Base-by-base conservation (phyloP, 352 stramenopile species). In the Phytophthora pistaciae region DNA sequence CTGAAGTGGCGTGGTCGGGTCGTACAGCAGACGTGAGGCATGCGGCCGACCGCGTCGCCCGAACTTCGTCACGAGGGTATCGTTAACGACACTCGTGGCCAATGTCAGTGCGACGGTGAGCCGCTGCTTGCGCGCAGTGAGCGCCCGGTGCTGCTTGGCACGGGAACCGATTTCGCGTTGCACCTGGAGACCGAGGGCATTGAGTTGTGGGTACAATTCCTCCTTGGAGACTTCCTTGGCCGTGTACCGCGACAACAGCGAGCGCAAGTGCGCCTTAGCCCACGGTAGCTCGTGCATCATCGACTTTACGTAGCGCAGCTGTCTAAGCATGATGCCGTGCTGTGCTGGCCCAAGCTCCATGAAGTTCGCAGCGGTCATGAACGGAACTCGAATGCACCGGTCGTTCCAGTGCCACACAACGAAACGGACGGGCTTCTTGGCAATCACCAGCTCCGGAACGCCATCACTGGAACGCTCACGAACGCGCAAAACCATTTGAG, bases 251-350 rank as follows among this genome's bases (percentile, higher is more conserved):
- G 85, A 81, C 21, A 95, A 54, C 20, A 95, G 62, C 14, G 87
- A 73, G 16, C 85, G 85, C 11, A 95, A 59, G 38, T 91, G 84
- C 5, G 83, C 72, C 67, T 95, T 95, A 1, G 86, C 88, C 88
- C 88, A 95, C 38, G 88, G 86, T n/a, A 94, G 73, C 21, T 95
- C 83, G 57, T 94, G 84, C 88, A 94, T 95, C 52, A 92, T 85
- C 8, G 78, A 83, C 71, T 93, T 94, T 44, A 95, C 80, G 69
- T 91, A 95, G n/a, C 88, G 86, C 21, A 95, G 62, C 54, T 95
- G 88, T 3, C 79, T 74, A n/a, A 95, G 49, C 88, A 95, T 95
- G 54, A 95, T 79, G 6, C 82, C 79, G 52, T 95, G 88, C 65
- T 95, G 88, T 8, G 91, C 79, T 40, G 88, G 86, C 0, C 88